Percentiles rank a stretch among this genome's conserved stretches.
Conservation (phyloP, 108 stramenopile species). For the Skeletonema tropicum region DNA sequence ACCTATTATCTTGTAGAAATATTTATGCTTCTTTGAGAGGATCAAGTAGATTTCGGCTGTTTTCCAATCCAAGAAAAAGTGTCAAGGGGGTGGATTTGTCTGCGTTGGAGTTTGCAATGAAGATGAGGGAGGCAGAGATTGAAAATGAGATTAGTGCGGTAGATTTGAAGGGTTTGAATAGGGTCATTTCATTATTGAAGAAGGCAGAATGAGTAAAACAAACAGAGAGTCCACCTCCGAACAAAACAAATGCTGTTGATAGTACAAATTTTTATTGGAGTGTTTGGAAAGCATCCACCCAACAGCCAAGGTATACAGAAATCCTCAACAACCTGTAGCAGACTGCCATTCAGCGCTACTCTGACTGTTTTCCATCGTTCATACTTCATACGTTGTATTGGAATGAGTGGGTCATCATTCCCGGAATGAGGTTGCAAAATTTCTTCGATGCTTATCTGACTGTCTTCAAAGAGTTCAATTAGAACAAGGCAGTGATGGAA, state of each 20-base stretch:
- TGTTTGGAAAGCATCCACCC: too few relatives aligned
- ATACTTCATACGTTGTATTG: too few relatives aligned
- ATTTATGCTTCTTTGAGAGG: conserved; percentile 18
- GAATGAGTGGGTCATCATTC: too few relatives aligned
- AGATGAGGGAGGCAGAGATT: conserved; percentile 56
- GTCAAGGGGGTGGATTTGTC: conserved; percentile 58
- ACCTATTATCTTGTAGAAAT: conserved; percentile 42
- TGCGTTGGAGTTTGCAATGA: conserved; percentile 63
- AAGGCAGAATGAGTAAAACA: background rate
- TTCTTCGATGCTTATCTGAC: too few relatives aligned
- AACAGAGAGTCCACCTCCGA: background rate
- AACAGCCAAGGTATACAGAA: too few relatives aligned
- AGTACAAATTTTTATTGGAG: too few relatives aligned
- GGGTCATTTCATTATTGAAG: conserved; percentile 29
- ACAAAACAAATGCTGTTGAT: background rate
- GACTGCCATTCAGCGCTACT: too few relatives aligned
- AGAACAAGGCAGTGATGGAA: background rate
- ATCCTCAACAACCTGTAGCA: too few relatives aligned
- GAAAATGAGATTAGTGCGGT: conserved; percentile 47
- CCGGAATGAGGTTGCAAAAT: too few relatives aligned
- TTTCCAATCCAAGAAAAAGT: conserved; percentile 52
- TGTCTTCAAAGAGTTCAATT: too few relatives aligned
- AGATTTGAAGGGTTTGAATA: conserved; percentile 58
- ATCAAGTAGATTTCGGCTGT: conserved; percentile 49
- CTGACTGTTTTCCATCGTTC: too few relatives aligned